These are phyloP conservation scores for Xylaria sp. DNA, from an alignment of 2,329 filamentous ascomycete genomes.

Conservation along the genomic window DNA sequence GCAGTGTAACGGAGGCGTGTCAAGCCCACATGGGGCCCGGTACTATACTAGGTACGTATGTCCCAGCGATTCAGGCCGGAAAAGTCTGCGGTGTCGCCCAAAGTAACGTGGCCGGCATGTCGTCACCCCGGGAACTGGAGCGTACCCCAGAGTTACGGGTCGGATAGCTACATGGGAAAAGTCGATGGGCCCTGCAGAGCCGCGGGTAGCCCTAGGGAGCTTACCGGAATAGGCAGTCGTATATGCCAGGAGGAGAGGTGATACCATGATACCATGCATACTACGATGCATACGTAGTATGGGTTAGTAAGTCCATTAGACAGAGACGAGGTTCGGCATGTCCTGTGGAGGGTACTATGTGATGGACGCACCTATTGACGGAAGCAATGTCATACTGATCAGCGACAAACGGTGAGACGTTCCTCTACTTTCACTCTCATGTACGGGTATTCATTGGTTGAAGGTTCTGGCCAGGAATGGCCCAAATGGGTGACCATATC, in stretches of 20 bases:
- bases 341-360: neutral
- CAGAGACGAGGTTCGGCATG: neutral
- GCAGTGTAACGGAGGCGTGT: slow-evolving; percentile 21
- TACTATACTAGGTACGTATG: too few relatives aligned
- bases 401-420: neutral
- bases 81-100: slow-evolving; percentile 8
- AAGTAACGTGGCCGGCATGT: slow-evolving; percentile 17
- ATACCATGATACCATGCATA: too few relatives aligned
- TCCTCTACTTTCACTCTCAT: neutral
- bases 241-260: neutral
- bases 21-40: slow-evolving; percentile 8
- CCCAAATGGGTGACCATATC: neutral
- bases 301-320: neutral
- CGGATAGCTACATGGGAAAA: slow-evolving; percentile 13
- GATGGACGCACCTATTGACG: too few relatives aligned
- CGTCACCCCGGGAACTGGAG: slow-evolving; percentile 23
- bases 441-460: neutral
- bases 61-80: slow-evolving; percentile 21
- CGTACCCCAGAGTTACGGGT: slow-evolving; percentile 22
- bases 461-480: neutral
- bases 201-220: slow-evolving; percentile 7
- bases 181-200: slow-evolving; percentile 4
- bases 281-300: too few relatives aligned
- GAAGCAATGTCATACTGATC: neutral
- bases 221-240: slow-evolving; percentile 13